Evolutionary conservation across 306 rosid genomes (phyloP), one percentile per base, ranked within the genome.

Genomic region (Inga leiocalycina): DNA sequence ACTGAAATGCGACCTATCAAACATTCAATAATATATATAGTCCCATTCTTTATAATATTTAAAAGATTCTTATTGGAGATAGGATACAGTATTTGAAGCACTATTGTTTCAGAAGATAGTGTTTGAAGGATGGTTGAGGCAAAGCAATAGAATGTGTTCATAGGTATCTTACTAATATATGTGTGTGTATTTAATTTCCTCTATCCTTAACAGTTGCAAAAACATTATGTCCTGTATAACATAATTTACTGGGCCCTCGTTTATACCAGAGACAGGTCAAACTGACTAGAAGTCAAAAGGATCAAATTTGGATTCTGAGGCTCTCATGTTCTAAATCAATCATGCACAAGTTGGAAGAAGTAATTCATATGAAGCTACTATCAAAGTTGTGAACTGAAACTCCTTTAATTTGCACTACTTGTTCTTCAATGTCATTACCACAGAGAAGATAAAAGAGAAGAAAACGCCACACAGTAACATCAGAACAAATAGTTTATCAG

Each of bases 91-190:
- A 57, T 57, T 57, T 57, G 65, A 57, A 57, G 81, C 6, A 44
- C 72, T 71, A 35, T 34, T 82, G 83, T 62, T 71, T 77, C 39
- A 17, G 68, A 67, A 52, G 70, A 41, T 65, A 80, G 81, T 43
- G 43, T 80, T 80, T 76, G 43, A 41, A 30, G 85, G 79, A 82
- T 34, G 85, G 82, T 27, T 34, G 45, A 56, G 62, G 79, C 79
- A 59, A 77, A 79, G 90, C 73, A 52, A 35, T 71, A 82, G 81
- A 81, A 66, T 78, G 80, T 74, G 89, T 85, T 85, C 12, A 83
- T 87, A 89, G 66, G 59, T 48, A 74, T 69, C 30, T 71, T n/a
- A 8, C 34, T 3, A 70, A 66, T 81, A 66, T 77, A n/a, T 82
- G 15, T 80, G 22, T 71, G 39, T 74, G 17, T 82, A 20, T 78